Evolutionary conservation across 2,329 filamentous ascomycete genomes (phyloP).

Genomic region (Xylariaceae sp.): DNA sequence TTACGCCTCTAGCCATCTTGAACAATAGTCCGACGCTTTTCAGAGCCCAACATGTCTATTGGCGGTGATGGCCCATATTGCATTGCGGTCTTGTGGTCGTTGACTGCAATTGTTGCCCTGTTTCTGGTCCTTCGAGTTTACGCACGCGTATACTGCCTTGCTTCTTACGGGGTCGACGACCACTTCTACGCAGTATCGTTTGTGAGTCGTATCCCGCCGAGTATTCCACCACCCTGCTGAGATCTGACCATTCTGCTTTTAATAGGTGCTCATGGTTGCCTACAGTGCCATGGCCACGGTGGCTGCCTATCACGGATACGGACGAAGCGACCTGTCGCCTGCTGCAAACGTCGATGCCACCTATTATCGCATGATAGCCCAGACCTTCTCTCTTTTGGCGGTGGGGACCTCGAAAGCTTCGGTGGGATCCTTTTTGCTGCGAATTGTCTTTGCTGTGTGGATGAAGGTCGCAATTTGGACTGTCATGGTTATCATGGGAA

Average conservation of each 20-base stretch:
- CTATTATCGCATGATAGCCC: conserved; percentile 28
- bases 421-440: conserved; percentile 34
- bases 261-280: conserved; percentile 24
- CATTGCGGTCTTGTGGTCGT: conserved; percentile 21
- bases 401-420: conserved; percentile 35
- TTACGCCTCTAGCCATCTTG: no score
- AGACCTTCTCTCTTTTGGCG: conserved; percentile 33
- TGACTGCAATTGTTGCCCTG: conserved; percentile 18
- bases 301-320: conserved; percentile 30
- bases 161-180: conserved; percentile 29
- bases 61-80: conserved; percentile 6
- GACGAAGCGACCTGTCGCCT: conserved; percentile 23
- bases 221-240: neutral
- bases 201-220: conserved; percentile 7
- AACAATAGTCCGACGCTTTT: no score
- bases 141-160: conserved; percentile 22
- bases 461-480: conserved; percentile 32
- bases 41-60: conserved; percentile 2
- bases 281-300: conserved; percentile 30
- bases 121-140: conserved; percentile 21
- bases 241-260: no score
- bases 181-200: conserved; percentile 30
- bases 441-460: conserved; percentile 31
- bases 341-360: conserved; percentile 22
- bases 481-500: conserved; percentile 17